Evolutionary conservation across 2,329 filamentous ascomycete genomes (phyloP), one percentile per base, ranked within the genome.

Genomic region (Apiospora malaysiana): DNA sequence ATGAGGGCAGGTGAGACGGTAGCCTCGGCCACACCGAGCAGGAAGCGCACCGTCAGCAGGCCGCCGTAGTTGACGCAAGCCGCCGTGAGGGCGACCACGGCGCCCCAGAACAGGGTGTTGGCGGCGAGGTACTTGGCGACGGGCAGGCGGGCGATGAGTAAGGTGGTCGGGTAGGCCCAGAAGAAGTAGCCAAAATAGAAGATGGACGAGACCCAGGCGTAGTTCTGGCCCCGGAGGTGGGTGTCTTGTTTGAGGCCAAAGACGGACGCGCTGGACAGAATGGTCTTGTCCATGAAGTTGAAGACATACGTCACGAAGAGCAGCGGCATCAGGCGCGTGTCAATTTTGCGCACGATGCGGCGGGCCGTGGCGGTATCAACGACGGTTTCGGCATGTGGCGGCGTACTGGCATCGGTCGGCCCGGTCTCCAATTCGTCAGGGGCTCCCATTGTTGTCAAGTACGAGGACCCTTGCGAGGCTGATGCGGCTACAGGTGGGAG

Each of bases 1-100:
- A 89, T 87, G 74, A 89, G 86, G 0, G 83, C 84, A 0, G 88
- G 88, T 0, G 84, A 85, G 67, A 89, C 43, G 5, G 84, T 85
- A 1, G 88, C 87, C 76, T 90, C 88, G 0, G 85, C 85, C 16
- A 86, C 82, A 6, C 88, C 88, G 0, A 89, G 81, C 2, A 90
- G 77, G 74, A 90, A 86, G 0, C 88, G 84, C 12, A 85, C 80
- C 0, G 82, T 79, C n/a, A 89, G 76, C 0, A 90, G 80, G 0
- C 85, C 85, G 4, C 79, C 83, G 69, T 85, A 89, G 73, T 81
- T 83, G 46, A 80, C 82, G 73, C 85, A 88, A 1, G 83, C 80
- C 0, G 84, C 83, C 0, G 84, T 86, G 46, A 82, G 75, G 2
- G 79, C 82, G 2, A 88, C 85, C 2, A 85, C 81, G 1, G 75